Evolutionary conservation across 805 yeast genomes (phyloP).

Genomic region (Debaryomyces hansenii): DNA sequence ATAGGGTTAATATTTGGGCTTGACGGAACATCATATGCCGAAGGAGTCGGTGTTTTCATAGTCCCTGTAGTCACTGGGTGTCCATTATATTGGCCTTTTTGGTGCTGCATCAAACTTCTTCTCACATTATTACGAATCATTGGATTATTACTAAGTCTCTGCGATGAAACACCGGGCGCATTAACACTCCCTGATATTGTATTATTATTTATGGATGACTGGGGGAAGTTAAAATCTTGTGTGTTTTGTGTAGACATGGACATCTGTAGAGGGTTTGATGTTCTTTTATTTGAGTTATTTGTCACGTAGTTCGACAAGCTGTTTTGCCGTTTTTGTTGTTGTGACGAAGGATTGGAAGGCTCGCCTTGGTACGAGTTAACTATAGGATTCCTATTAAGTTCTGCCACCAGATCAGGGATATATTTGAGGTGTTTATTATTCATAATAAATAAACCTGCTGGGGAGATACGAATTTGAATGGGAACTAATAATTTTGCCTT

Average conservation of each 20-base stretch:
- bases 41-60: slow-evolving; percentile 41
- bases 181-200: background rate
- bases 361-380: slow-evolving; percentile 6
- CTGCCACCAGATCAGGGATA: slow-evolving; percentile 7
- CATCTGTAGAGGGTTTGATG: slow-evolving; percentile 23
- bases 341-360: slow-evolving; percentile 8
- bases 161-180: slow-evolving; percentile 7
- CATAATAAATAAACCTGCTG: slow-evolving; percentile 6
- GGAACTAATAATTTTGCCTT: background rate
- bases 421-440: slow-evolving; percentile 4
- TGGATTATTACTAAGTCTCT: slow-evolving; percentile 6
- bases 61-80: background rate
- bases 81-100: slow-evolving; percentile 8
- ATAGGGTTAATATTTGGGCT: slow-evolving; percentile 34
- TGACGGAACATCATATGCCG: slow-evolving; percentile 41
- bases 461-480: background rate
- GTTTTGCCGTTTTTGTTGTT: slow-evolving; percentile 41
- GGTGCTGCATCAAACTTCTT: slow-evolving; percentile 16
- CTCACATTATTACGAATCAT: slow-evolving; percentile 10
- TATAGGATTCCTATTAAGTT: slow-evolving; percentile 1
- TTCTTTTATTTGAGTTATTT: slow-evolving; percentile 34
- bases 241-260: slow-evolving; percentile 9
- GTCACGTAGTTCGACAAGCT: slow-evolving; percentile 35
- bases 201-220: background rate
- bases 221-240: background rate